Base-by-base conservation (phyloP, 768 basidiomycete species). In the Cantharellus anzutake region DNA sequence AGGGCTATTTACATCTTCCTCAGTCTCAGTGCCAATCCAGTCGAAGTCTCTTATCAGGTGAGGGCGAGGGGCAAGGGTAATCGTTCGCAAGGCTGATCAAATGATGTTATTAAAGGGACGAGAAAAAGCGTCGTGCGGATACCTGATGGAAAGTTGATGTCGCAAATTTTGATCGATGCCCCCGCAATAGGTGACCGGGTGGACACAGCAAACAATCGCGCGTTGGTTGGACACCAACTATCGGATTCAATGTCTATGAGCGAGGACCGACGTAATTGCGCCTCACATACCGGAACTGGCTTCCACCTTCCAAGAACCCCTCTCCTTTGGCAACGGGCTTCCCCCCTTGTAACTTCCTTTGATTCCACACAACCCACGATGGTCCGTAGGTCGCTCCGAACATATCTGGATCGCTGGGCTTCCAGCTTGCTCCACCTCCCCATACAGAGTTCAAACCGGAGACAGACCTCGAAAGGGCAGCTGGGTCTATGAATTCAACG, bases 181-280 rank as follows among this genome's bases (percentile, higher is more conserved):
- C 84, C 86, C 61, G 73, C 78, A 41, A 70, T 68, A 5, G 80
- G 73, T 2, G 77, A 77, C 65, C 76, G 74, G 3, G 81, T 75
- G 4, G 84, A 81, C 59, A 88, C 80, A 42, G 83, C 87, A 70
- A 90, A 90, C 65, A 82, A 82, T 59, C 84, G 81, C 5, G 84
- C 76, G 67, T 78, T 79, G 14, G 84, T 83, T 34, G 76, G 80
- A 64, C 82, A 87, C 87, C 87, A 89, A 56, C 86, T 88, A 50
- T 4, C 5, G 4, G 37, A 60, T 60, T 4, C 42, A 11, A 16
- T 42, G n/a, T 56, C 40, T n/a, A 52, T 60, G 5, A 48, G 51
- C 34, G 34, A 53, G 29, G 44, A 40, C 34, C 4, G n/a, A 20
- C 5, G 14, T 34, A 41, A 48, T 41, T 48, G 41, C 38, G 2